Base-by-base conservation (phyloP, 2,329 filamentous ascomycete species). In the Balansia obtecta region DNA sequence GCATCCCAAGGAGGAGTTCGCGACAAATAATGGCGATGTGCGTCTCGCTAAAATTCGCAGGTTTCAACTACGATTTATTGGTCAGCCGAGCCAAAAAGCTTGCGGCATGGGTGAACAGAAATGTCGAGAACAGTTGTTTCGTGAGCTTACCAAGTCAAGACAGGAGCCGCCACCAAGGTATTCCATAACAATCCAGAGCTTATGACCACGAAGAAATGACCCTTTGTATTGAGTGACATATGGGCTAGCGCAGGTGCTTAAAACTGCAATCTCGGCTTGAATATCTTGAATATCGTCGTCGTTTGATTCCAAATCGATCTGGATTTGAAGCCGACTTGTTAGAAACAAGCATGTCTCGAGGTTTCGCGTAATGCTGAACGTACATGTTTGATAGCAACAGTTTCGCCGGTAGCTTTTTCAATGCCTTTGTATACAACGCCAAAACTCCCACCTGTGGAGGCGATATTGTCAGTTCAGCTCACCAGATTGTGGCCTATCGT, bases 161-260 rank as follows among this genome's bases (percentile, higher is more conserved):
- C 93, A 96, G 16, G 93, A 97, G 40, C 93, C 93, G 55, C 93
- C 93, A 6, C 93, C 93, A 11, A 98, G 73, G 63, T 86, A 98
- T 68, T 98, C 93, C 93, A 98, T 98, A 52, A 97, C 88, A 63
- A 98, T 98, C 93, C 93, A 98, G 73, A 98, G 73, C 70, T 97
- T 98, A 65, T 90, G 86, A 27, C 93, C 93, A 58, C 88, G 82
- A n/a, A 97, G 78, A 66, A 97, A 98, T 63, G 90, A 96, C 20
- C 88, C 86, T 66, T 90, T 94, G 75, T 98, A 98, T 65, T 95
- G 87, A 15, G 93, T 97, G 58, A 98, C 89, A 67, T 86, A 94
- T 45, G 86, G 85, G 65, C 90, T 96, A 58, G 86, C 86, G 72
- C 93, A 98, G 49, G 93, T 96, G 68, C 90, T 93, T 54, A 98